These are phyloP conservation scores for Aspergillus sp. DNA, from an alignment of 2,329 filamentous ascomycete species.

Conservation along the genomic window DNA sequence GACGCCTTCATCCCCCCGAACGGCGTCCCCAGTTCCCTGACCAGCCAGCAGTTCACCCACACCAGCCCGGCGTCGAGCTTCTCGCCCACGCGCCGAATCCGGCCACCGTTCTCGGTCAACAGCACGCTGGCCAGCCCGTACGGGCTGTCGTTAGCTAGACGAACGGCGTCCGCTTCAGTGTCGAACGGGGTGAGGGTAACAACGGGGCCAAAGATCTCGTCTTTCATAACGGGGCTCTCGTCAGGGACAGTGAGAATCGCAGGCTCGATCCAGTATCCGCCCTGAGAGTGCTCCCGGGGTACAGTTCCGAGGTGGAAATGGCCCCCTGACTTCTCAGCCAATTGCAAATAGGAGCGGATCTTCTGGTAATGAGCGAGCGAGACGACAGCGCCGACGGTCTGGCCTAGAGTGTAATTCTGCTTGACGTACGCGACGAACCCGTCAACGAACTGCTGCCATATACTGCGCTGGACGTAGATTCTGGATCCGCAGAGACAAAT, in stretches of 20 bases:
- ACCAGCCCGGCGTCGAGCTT: constrained; percentile 49
- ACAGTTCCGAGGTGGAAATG: constrained; percentile 47
- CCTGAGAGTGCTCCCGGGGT: constrained; percentile 32
- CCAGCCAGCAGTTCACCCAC: constrained; percentile 25
- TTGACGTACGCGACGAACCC: constrained; percentile 45
- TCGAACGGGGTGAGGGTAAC: constrained; percentile 43
- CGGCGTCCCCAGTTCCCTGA: constrained; percentile 11
- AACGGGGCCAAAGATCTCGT: constrained; percentile 46
- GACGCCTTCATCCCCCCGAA: constrained; percentile 15
- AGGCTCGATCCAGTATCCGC: constrained; percentile 55
- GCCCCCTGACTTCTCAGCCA: constrained; percentile 49
- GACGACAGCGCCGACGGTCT: constrained; percentile 41
- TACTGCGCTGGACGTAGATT: constrained; percentile 53
- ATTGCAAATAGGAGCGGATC: constrained; percentile 46
- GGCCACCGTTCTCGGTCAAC: constrained; percentile 52
- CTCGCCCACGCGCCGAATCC: constrained; percentile 50
- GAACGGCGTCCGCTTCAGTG: constrained; percentile 42
- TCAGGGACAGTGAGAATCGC: constrained; percentile 41
- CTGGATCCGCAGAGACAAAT: constrained; percentile 53
- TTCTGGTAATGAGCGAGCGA: constrained; percentile 35
- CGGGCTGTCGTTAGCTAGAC: constrained; percentile 42
- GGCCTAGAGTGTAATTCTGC: constrained; percentile 50
- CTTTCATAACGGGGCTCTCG: constrained; percentile 41
- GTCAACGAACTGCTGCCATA: constrained; percentile 52
- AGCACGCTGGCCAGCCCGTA: constrained; percentile 52